Conservation (phyloP, 169 alveolate genomes). For the Plasmodium chabaudi region DNA sequence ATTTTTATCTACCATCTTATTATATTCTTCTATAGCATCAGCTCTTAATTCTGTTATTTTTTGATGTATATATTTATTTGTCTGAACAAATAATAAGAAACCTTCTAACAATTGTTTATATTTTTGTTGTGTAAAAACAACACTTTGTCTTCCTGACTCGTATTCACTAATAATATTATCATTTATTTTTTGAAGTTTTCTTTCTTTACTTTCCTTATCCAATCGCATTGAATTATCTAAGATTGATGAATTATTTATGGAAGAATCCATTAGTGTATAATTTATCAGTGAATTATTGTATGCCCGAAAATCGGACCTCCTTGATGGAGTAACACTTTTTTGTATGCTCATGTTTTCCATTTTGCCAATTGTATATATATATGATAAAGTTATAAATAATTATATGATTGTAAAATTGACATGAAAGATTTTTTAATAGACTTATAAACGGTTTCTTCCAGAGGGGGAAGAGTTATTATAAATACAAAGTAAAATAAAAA, state of each 20-base stretch:
- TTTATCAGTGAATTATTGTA: conserved; percentile 29
- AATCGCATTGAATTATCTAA: conserved; percentile 55
- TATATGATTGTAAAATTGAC: too few relatives aligned
- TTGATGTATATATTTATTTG: conserved; percentile 61
- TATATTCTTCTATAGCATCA: conserved; percentile 67
- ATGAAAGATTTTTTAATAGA: too few relatives aligned
- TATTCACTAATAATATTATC: conserved; percentile 61
- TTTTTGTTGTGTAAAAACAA: conserved; percentile 69
- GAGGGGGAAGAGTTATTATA: too few relatives aligned
- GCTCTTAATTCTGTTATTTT: conserved; percentile 57
- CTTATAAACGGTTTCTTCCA: too few relatives aligned
- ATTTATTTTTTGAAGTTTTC: conserved; percentile 42
- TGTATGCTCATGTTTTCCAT: conserved; percentile 56
- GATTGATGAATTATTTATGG: conserved; percentile 56
- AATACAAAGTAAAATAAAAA: too few relatives aligned
- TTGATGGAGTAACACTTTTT: conserved; percentile 40
- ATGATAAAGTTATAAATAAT: too few relatives aligned
- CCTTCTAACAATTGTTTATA: conserved; percentile 70
- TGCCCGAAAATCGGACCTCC: conserved; percentile 48
- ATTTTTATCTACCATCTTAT: conserved; percentile 61
- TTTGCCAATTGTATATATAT: not conserved
- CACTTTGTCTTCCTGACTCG: conserved; percentile 74
- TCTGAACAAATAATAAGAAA: conserved; percentile 47
- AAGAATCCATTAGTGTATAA: conserved; percentile 67
- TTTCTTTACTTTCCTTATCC: conserved; percentile 54